phyloP scores from a whole-genome alignment of 1,139 yeast species.

The Yamadazyma membranifaciens region DNA sequence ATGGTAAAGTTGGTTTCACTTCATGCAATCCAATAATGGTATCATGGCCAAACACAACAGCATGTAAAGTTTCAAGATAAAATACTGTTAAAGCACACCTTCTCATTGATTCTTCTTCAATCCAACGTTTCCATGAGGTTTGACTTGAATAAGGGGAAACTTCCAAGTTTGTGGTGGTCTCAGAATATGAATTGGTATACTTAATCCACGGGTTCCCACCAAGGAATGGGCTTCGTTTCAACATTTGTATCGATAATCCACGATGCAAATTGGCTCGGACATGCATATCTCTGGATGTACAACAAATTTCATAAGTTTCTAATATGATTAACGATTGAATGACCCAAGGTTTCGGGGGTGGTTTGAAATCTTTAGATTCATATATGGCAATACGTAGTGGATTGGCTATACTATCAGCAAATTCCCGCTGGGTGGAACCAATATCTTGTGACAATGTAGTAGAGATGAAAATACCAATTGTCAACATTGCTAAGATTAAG shows the following conservation, averaged over 20 bases:
- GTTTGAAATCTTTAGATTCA: constrained; percentile 56
- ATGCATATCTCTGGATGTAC: constrained; percentile 57
- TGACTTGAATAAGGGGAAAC: constrained; percentile 12
- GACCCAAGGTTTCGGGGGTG: constrained; percentile 65
- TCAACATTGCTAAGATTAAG: constrained; percentile 52
- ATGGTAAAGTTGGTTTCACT: constrained; percentile 51
- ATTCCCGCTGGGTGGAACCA: constrained; percentile 6
- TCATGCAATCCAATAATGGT: constrained; percentile 47
- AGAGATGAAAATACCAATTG: constrained; percentile 50
- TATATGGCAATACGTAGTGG: constrained; percentile 66
- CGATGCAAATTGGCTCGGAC: constrained; percentile 78
- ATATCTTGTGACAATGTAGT: constrained; percentile 22
- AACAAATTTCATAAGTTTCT: constrained; percentile 68
- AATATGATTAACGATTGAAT: constrained; percentile 61
- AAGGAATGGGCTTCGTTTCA: constrained; percentile 70
- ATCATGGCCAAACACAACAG: constrained; percentile 77
- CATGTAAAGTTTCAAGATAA: constrained; percentile 74
- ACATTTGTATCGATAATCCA: constrained; percentile 70
- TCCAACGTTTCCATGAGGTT: constrained; percentile 52
- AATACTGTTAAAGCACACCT: constrained; percentile 79
- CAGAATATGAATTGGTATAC: constrained; percentile 9
- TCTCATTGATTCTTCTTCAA: constrained; percentile 74
- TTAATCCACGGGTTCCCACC: constrained; percentile 56
- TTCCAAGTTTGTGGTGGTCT: background rate
- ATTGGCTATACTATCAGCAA: constrained; percentile 45